Conservation (phyloP, 495 filamentous ascomycete species). For the Podospora pseudocomata region DNA sequence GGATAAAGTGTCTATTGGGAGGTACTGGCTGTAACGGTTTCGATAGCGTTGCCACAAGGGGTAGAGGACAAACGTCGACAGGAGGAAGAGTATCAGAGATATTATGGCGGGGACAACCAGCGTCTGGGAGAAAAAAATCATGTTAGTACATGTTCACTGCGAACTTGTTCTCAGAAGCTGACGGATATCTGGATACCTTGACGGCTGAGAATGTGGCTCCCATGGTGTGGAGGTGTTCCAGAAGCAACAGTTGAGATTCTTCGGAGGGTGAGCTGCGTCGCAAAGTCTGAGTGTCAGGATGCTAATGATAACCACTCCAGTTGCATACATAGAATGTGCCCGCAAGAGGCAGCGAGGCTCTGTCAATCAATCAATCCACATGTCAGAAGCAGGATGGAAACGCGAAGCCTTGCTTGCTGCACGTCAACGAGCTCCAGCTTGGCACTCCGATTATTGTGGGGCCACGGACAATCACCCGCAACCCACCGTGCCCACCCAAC, state of each 20-base stretch:
- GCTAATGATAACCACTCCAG: not conserved
- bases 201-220: constrained; percentile 40
- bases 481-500: not conserved
- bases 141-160: not conserved
- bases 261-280: not conserved
- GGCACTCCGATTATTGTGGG: not conserved
- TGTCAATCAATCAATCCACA: not conserved
- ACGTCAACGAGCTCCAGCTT: constrained; percentile 2
- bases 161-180: no score
- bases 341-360: not conserved
- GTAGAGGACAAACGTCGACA: constrained; percentile 64
- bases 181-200: constrained; percentile 37
- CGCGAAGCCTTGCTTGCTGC: not conserved
- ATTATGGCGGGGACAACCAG: constrained; percentile 74
- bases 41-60: constrained; percentile 75
- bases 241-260: not conserved
- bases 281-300: not conserved
- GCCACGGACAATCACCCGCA: not conserved
- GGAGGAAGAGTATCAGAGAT: constrained; percentile 69
- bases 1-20: constrained; percentile 63
- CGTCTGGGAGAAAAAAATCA: constrained; percentile 49
- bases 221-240: constrained; percentile 24
- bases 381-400: constrained; percentile 1
- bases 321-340: not conserved
- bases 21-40: constrained; percentile 67